Evolutionary conservation across 345 rosid species (phyloP).

Genomic region (Citrus maxima): DNA sequence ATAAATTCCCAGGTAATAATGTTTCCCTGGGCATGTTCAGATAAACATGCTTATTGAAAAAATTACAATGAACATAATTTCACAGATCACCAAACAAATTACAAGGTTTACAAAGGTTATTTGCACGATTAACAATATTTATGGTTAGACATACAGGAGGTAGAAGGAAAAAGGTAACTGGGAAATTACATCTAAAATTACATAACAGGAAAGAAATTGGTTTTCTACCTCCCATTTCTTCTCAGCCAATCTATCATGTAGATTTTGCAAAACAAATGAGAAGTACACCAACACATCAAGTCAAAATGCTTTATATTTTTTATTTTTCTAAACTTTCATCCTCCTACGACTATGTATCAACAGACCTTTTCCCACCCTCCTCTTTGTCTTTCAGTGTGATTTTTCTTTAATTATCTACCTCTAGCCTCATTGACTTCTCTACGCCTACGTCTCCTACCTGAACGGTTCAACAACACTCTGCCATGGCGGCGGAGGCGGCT

Average conservation of each 20-base stretch:
- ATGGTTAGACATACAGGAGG: constrained; percentile 1
- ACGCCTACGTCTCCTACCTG: constrained; percentile 73
- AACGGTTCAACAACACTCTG: constrained; percentile 54
- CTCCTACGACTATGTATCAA: constrained; percentile 13
- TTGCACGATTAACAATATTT: constrained; percentile 5
- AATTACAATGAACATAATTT: constrained; percentile 2
- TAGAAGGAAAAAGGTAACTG: neutral
- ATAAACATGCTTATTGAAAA: neutral
- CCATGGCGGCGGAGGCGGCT: constrained; percentile 69
- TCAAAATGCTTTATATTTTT: constrained; percentile 13
- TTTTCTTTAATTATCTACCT: neutral
- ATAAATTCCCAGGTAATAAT: neutral
- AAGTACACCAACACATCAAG: constrained; percentile 11
- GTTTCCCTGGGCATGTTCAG: neutral
- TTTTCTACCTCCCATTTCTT: constrained; percentile 12
- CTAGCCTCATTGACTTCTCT: constrained; percentile 45
- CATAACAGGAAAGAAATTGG: constrained; percentile 3
- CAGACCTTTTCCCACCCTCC: constrained; percentile 11
- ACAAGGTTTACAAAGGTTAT: constrained; percentile 4
- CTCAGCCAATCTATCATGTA: neutral
- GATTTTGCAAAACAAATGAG: constrained; percentile 1
- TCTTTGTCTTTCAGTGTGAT: neutral
- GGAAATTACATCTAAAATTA: constrained; percentile 11
- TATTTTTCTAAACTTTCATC: constrained; percentile 10
- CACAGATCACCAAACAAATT: constrained; percentile 7